phyloP scores from a whole-genome alignment of 768 basidiomycete species.

The Amanita subjunquillea region DNA sequence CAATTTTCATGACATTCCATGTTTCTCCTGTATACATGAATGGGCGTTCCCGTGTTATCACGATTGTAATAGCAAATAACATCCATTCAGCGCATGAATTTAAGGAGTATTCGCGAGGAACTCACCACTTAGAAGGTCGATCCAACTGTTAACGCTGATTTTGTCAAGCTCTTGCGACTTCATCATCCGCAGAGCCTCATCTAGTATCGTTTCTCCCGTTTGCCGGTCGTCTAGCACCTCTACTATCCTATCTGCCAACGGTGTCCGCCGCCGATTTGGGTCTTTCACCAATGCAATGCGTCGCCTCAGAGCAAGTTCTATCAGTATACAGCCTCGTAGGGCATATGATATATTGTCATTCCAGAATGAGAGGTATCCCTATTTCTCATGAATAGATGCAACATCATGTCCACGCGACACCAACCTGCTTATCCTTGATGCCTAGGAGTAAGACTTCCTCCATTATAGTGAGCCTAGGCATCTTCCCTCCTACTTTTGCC shows the following conservation, averaged over 20 bases:
- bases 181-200: slow-evolving; percentile 96
- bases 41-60: neutral
- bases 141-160: slow-evolving; percentile 84
- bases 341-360: slow-evolving; percentile 99
- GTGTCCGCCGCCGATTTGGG: slow-evolving; percentile 59
- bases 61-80: neutral
- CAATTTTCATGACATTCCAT: slow-evolving; percentile 99
- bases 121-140: slow-evolving; percentile 89
- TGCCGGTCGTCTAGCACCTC: slow-evolving; percentile 89
- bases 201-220: slow-evolving; percentile 93
- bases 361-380: slow-evolving; percentile 97
- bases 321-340: slow-evolving; percentile 93
- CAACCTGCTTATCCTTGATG: slow-evolving; percentile 92
- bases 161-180: slow-evolving; percentile 67
- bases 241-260: slow-evolving; percentile 74
- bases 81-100: neutral
- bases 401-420: slow-evolving; percentile 3
- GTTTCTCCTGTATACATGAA: slow-evolving; percentile 66
- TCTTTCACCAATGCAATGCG: slow-evolving; percentile 89
- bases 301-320: slow-evolving; percentile 91
- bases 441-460: slow-evolving; percentile 94
- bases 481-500: slow-evolving; percentile 50
- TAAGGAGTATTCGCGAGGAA: slow-evolving; percentile 8
- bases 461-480: slow-evolving; percentile 88
- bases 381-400: neutral